These are phyloP conservation scores for Yamadazyma songkhlaensis DNA, from an alignment of 1,139 yeast genomes.

Conservation along the genomic window DNA sequence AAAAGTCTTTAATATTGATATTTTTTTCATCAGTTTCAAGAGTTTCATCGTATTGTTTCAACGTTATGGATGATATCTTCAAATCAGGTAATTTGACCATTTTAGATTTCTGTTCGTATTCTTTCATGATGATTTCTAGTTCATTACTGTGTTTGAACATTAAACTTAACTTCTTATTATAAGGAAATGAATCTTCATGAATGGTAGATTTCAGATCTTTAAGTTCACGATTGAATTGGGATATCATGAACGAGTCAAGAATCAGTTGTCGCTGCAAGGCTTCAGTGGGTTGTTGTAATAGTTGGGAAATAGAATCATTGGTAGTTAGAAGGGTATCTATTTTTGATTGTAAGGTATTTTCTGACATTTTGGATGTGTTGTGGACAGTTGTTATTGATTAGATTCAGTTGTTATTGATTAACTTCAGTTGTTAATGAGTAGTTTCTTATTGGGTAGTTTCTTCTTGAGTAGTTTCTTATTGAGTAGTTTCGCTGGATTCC, in stretches of 20 bases:
- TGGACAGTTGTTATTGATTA: no score
- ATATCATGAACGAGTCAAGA: constrained; percentile 35
- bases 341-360: not conserved
- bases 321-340: constrained; percentile 2
- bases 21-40: not conserved
- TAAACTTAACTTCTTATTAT: constrained; percentile 30
- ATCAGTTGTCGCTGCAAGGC: constrained; percentile 22
- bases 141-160: constrained; percentile 29
- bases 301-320: constrained; percentile 7
- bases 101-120: constrained; percentile 23
- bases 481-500: no score
- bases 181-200: constrained; percentile 23
- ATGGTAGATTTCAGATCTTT: constrained; percentile 22
- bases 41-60: constrained; percentile 22
- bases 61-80: constrained; percentile 27
- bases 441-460: no score
- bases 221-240: constrained; percentile 28
- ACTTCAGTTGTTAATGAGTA: no score
- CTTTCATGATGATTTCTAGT: constrained; percentile 20
- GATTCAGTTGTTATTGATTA: no score
- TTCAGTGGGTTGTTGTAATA: constrained; percentile 8
- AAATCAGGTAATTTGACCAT: constrained; percentile 29
- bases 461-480: no score
- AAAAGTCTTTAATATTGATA: constrained; percentile 3
- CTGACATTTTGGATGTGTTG: not conserved